Percentiles rank a stretch among this genome's conserved stretches.
These are phyloP conservation scores for Trypanosoma avium DNA, from an alignment of 208 protist genomes.

Conservation along the genomic window DNA sequence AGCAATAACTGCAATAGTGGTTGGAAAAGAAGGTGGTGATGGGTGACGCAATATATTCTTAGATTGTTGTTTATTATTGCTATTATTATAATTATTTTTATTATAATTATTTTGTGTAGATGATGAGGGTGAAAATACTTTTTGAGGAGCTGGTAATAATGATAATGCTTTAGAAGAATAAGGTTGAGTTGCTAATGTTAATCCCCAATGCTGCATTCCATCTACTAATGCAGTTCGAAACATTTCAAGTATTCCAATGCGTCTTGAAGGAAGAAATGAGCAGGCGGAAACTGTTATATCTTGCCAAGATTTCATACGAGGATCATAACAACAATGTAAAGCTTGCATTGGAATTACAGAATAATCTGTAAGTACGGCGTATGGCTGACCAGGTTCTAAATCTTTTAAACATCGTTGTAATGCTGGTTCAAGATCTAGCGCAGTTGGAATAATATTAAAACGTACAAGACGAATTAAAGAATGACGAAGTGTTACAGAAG, in stretches of 20 bases:
- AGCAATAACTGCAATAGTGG: slow-evolving; percentile 60
- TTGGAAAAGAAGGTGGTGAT: slow-evolving; percentile 36
- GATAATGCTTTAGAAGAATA: slow-evolving; percentile 50
- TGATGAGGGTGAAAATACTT: too few species aligned
- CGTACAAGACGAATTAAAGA: slow-evolving; percentile 56
- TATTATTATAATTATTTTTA: neutral
- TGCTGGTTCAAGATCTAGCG: slow-evolving; percentile 29
- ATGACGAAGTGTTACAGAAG: slow-evolving; percentile 71
- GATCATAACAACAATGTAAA: slow-evolving; percentile 89
- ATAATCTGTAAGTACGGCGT: slow-evolving; percentile 63
- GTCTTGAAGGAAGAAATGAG: slow-evolving; percentile 70
- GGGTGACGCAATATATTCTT: slow-evolving; percentile 40
- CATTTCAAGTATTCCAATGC: slow-evolving; percentile 44
- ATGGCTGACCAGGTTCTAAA: slow-evolving; percentile 74
- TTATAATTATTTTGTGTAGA: too few species aligned
- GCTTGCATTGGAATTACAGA: slow-evolving; percentile 74
- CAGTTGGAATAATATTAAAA: slow-evolving; percentile 38
- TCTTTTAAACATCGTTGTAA: slow-evolving; percentile 38
- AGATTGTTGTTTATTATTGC: neutral
- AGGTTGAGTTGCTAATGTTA: slow-evolving; percentile 41
- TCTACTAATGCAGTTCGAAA: slow-evolving; percentile 38
- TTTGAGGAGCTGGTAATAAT: slow-evolving; percentile 63
- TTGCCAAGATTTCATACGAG: slow-evolving; percentile 71
- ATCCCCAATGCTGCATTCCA: slow-evolving; percentile 67
- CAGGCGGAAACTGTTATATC: slow-evolving; percentile 53